Base-by-base conservation (phyloP, 2,329 filamentous ascomycete species). In the Sclerotinia spermophila region DNA sequence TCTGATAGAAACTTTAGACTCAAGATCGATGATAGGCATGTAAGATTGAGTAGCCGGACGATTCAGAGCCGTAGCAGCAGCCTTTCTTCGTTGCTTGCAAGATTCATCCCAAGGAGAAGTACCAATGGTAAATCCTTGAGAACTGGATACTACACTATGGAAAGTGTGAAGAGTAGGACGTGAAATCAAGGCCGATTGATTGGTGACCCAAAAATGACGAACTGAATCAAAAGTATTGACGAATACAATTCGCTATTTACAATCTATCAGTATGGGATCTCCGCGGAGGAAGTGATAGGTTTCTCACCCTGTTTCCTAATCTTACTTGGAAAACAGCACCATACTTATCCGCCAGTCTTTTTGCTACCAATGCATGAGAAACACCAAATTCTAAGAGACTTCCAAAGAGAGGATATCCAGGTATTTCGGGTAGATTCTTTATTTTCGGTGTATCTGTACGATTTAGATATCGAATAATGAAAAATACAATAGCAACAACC, bases 51-150 rank as follows among this genome's bases (percentile, higher is more conserved):
- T 87, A 0, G 92, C 89, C 0, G 92, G 91, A 0, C 90, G 86
- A 79, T 94, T 94, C 33, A 95, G 84, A 0, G 92, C 92, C 0
- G 92, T 93, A 5, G 90, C 92, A 1, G 92, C 92, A 0, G 91
- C 92, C 82, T 93, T 94, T 73, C 92, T 87, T 15, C 92, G 86
- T 35, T 85, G 83, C 80, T 94, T 95, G 81, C 91, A 93, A 2
- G 89, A 92, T 66, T 93, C 92, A 73, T 94, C 91, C 90, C 92
- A 96, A 0, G 92, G 92, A 0, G 91, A 94, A 0, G 92, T 93
- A 1, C 92, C 92, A 72, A 96, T 93, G 0, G 92, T 95, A 80
- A 93, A 92, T 8, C 92, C 92, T 75, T 93, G 90, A 0, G 90
- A 92, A 45, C 85, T 88, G 1, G 91, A 93, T 4, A 94, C 90